Percentiles rank a stretch among this genome's conserved stretches.
Evolutionary conservation across 106 monocot species (phyloP).

Genomic region (Phalaenopsis aphrodite): DNA sequence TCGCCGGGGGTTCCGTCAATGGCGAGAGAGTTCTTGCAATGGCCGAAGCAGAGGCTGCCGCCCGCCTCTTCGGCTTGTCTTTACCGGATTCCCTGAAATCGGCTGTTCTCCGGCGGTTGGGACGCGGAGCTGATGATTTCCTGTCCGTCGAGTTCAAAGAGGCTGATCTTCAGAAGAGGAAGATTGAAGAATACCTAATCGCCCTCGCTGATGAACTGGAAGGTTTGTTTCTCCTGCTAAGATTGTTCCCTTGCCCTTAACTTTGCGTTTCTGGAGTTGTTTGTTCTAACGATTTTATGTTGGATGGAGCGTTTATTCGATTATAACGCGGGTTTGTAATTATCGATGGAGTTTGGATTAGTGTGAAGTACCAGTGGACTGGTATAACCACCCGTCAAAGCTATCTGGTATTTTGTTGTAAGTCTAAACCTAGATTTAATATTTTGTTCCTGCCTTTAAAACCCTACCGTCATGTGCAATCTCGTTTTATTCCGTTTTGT

Average conservation of each 20-base stretch:
- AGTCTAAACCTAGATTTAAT: too few species aligned
- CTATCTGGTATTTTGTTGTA: too few species aligned
- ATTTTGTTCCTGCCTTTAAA: too few species aligned
- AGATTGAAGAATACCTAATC: slow-evolving; percentile 17
- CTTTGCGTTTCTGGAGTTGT: background rate
- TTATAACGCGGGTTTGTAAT: background rate
- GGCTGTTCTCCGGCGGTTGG: slow-evolving; percentile 12
- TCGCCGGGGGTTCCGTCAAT: slow-evolving; percentile 14
- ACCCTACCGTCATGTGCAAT: too few species aligned
- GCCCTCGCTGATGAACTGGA: slow-evolving; percentile 31
- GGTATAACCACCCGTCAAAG: too few species aligned
- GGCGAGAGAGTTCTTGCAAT: slow-evolving; percentile 20
- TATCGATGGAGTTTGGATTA: background rate
- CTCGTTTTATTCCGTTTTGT: too few species aligned
- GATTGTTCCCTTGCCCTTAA: background rate
- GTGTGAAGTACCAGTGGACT: background rate
- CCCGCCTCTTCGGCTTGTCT: slow-evolving; percentile 25
- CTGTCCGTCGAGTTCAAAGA: slow-evolving; percentile 21
- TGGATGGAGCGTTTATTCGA: background rate
- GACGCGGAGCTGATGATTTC: background rate
- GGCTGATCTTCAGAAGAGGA: slow-evolving; percentile 7
- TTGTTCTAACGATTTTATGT: too few species aligned
- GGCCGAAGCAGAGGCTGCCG: slow-evolving; percentile 29
- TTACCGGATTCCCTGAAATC: slow-evolving; percentile 17
- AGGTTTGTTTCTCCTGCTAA: slow-evolving; percentile 11